Evolutionary conservation across 176 grass and related monocot genomes (phyloP), one percentile per base, ranked within the genome.

Genomic region (Phragmites australis): DNA sequence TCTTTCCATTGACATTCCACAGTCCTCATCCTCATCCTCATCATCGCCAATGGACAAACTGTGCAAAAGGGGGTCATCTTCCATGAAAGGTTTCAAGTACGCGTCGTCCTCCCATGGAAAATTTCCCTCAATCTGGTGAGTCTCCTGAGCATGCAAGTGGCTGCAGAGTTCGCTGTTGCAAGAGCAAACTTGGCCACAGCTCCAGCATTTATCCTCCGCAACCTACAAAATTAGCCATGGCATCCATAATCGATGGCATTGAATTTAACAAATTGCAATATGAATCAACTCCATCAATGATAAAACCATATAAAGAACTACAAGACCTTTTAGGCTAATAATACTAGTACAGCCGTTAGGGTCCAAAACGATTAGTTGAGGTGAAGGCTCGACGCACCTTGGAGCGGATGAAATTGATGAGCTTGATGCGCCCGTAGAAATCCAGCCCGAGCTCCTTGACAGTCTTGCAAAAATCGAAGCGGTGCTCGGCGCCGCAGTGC

Each of bases 401-500:
- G 75, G 81, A 93, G 5, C 92, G 86, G 15, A 95, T 65, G 57
- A 93, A 99, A 71, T 99, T 99, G 54, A 95, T 78, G 62, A 95
- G 90, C 86, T 86, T 99, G 72, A 99, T 84, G 29, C 92, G 91
- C 0, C 92, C 88, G 80, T 99, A 99, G 67, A 99, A 99, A 86
- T 91, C 90, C 66, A 99, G 87, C 78, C 71, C 60, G 29, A 86
- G 54, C 47, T 90, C 75, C 59, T 66, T 86, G 9, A 89, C 86
- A 56, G 91, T 40, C 18, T 21, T 3, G 43, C 82, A 29, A 82
- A 99, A 99, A 82, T 91, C 84, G 39, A 99, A 95, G 21, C 64
- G 8, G 71, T 99, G 96, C 55, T 89, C 57, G 15, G 50, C 51
- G 42, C 23, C 70, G 83, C 96, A 95, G 75, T 99, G 96, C 50